Evolutionary conservation across 2,329 filamentous ascomycete genomes (phyloP).

Genomic region (Thelonectria blattea): DNA sequence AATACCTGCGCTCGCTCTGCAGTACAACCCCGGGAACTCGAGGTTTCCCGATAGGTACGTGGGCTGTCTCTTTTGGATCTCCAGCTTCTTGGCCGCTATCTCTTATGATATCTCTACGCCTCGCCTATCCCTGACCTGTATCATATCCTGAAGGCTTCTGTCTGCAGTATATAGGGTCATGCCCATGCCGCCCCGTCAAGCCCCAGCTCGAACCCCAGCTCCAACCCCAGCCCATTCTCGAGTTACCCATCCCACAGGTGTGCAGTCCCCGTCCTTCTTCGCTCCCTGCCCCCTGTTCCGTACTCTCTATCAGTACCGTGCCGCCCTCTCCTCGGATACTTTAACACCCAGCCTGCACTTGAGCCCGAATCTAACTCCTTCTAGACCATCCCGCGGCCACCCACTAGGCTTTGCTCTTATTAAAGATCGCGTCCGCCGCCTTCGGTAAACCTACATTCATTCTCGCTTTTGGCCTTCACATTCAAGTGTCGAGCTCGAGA

Average conservation of each 20-base stretch:
- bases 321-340: constrained; percentile 20
- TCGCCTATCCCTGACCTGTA: constrained; percentile 5
- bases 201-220: constrained; percentile 28
- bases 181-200: constrained; percentile 19
- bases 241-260: constrained; percentile 25
- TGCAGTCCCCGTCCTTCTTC: constrained; percentile 25
- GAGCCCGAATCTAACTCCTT: constrained; percentile 16
- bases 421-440: constrained; percentile 12
- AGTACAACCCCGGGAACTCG: constrained; percentile 10
- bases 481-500: neutral
- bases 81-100: neutral
- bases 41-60: constrained; percentile 5
- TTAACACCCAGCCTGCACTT: constrained; percentile 4
- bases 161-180: constrained; percentile 13
- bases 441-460: neutral
- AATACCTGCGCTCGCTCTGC: constrained; percentile 15
- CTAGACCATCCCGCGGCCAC: constrained; percentile 1
- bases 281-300: constrained; percentile 12
- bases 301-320: constrained; percentile 28
- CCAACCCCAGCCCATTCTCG: constrained; percentile 28
- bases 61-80: neutral
- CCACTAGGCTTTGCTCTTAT: constrained; percentile 1
- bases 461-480: neutral
- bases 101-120: neutral
- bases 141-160: constrained; percentile 11